phyloP scores from a whole-genome alignment of 129 eudicot genomes.

The Flaveria trinervia region DNA sequence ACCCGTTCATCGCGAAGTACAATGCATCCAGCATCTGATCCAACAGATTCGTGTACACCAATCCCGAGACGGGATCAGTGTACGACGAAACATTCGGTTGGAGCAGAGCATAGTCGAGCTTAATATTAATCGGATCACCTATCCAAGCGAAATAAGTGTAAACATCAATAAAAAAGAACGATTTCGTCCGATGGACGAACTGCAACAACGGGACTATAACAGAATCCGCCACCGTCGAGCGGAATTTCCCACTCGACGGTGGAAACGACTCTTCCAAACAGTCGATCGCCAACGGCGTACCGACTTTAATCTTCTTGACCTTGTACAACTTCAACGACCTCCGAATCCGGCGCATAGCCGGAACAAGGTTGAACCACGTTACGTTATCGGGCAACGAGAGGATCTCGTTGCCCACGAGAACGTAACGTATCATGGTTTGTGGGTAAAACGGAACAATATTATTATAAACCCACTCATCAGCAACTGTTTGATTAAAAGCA shows the following conservation, averaged over 20 bases:
- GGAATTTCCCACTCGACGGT: conserved; percentile 64
- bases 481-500: conserved; percentile 58
- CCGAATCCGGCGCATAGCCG: conserved; percentile 60
- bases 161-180: conserved; percentile 64
- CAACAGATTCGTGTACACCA: conserved; percentile 52
- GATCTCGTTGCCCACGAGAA: conserved; percentile 81
- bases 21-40: conserved; percentile 84
- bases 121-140: conserved; percentile 42
- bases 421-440: conserved; percentile 55
- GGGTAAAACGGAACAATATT: conserved; percentile 75
- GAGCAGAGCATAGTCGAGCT: conserved; percentile 57
- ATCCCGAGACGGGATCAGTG: conserved; percentile 53
- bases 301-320: conserved; percentile 56
- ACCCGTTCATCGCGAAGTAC: conserved; percentile 58
- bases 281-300: conserved; percentile 72
- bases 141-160: conserved; percentile 73
- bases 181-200: conserved; percentile 60
- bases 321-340: conserved; percentile 39
- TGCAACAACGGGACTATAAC: conserved; percentile 56
- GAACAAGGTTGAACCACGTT: conserved; percentile 73
- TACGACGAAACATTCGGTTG: conserved; percentile 26
- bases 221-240: conserved; percentile 41
- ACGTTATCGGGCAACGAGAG: conserved; percentile 46
- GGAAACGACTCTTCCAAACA: conserved; percentile 57
- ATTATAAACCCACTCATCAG: conserved; percentile 60